Base-by-base conservation (phyloP, 2,329 filamentous ascomycete genomes). In the Berkeleyomyces basicola region DNA sequence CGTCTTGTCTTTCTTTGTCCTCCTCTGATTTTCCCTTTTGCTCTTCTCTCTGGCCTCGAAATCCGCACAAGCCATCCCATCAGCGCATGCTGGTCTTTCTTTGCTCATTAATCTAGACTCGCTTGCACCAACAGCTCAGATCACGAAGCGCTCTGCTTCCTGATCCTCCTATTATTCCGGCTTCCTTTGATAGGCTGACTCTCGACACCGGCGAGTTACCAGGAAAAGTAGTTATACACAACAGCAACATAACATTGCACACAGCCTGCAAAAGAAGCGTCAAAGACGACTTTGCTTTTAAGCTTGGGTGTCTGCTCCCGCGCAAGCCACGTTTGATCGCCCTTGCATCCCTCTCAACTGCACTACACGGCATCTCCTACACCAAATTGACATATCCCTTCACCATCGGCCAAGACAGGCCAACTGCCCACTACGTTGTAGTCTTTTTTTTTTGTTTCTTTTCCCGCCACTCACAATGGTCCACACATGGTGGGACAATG, bases 401-500 rank as follows among this genome's bases (percentile, higher is more conserved):
- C 14, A 4, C n/a, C 51, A 39, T 36, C 51, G 23, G 23, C 14
- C 7, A 31, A n/a, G 3, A 39, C 14, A 55, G 36, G 2, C 7
- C 33, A 39, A 16, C 33, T 16, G 6, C 11, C 7, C 33, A 39
- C 7, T n/a, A 7, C 43, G 4, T 11, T 46, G 43, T n/a, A 10
- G 7, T 36, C 11, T 44, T 44, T 9, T 11, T 47, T 16, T 40
- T 57, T 40, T n/a, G 33, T 3, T 3, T n/a, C 31, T 37, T 3
- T 36, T 39, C 10, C 51, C n/a, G 5, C 36, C 33, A 37, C 51
- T 31, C 57, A 40, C 59, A 44, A 68, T 67, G 66, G 66, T 69
- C 66, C 67, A 43, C 10, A 75, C 83, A 71, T 89, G 86, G 85
- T 90, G 86, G 86, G 85, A 87, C 70, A 77, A 83, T 63, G 79